Evolutionary conservation across 1,139 yeast genomes (phyloP).

Genomic region (Candida sp.): DNA sequence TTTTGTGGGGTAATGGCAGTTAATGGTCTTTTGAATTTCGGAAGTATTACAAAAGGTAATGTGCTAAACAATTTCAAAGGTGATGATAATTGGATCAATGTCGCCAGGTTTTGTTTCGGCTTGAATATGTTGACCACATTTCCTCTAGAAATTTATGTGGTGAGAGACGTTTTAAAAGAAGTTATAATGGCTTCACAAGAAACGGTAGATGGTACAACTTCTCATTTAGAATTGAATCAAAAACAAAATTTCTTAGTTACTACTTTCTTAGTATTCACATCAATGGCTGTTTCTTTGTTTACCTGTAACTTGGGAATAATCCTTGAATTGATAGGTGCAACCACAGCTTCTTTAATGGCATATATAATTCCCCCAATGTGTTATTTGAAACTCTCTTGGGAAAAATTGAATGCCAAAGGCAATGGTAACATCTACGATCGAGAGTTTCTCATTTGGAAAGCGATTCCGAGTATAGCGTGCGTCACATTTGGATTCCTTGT

Average conservation of each 20-base stretch:
- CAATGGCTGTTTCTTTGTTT: constrained; percentile 73
- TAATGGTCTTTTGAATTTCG: constrained; percentile 75
- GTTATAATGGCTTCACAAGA: constrained; percentile 34
- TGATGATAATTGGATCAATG: constrained; percentile 67
- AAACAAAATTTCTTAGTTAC: constrained; percentile 64
- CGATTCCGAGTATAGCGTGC: constrained; percentile 57
- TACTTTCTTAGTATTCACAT: constrained; percentile 57
- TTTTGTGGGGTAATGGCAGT: constrained; percentile 80
- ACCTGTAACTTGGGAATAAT: constrained; percentile 91
- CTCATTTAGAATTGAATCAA: constrained; percentile 39
- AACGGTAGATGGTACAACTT: constrained; percentile 23
- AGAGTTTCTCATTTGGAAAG: constrained; percentile 25
- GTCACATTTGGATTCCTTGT: constrained; percentile 70
- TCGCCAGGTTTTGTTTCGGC: constrained; percentile 91
- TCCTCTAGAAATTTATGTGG: constrained; percentile 87
- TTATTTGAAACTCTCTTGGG: constrained; percentile 61
- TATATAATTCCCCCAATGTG: constrained; percentile 89
- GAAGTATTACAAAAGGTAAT: constrained; percentile 80
- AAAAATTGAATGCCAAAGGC: constrained; percentile 33
- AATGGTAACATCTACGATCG: constrained; percentile 28
- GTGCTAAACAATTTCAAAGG: constrained; percentile 81
- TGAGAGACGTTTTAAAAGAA: constrained; percentile 80
- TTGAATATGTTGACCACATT: constrained; percentile 92
- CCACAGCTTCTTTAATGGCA: constrained; percentile 91
- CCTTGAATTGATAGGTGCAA: constrained; percentile 86